Conservation (phyloP, 2,329 filamentous ascomycete species). For the Ophiostoma sp. region DNA sequence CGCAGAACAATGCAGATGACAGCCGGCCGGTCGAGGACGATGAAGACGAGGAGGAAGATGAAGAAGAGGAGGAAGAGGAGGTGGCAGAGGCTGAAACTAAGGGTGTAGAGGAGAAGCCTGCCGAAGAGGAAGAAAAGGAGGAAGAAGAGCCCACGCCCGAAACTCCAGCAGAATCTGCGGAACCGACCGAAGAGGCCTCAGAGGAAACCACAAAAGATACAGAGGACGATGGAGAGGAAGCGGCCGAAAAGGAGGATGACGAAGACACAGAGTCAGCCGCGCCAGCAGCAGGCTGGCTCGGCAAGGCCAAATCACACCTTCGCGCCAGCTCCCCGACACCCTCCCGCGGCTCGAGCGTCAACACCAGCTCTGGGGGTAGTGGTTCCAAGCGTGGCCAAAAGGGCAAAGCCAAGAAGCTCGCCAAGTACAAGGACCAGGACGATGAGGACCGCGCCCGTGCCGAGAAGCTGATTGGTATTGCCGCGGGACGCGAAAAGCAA, state of each 20-base stretch:
- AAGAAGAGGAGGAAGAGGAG: constrained; percentile 34
- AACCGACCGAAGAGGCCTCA: neutral
- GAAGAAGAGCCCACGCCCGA: neutral
- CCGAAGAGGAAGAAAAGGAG: neutral
- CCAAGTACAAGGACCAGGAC: constrained; percentile 93
- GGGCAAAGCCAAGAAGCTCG: constrained; percentile 82
- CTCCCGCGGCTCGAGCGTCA: constrained; percentile 34
- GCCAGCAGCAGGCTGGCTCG: constrained; percentile 26
- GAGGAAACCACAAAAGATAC: neutral
- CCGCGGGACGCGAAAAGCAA: constrained; percentile 64
- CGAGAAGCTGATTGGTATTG: constrained; percentile 81
- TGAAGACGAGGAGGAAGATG: constrained; percentile 30
- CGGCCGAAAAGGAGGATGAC: constrained; percentile 26
- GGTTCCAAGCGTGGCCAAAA: constrained; percentile 69
- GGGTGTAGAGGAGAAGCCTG: neutral
- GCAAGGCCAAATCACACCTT: constrained; percentile 17
- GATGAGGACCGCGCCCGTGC: constrained; percentile 86
- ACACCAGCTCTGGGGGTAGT: constrained; percentile 42
- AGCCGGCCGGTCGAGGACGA: constrained; percentile 12
- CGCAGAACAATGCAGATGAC: constrained; percentile 36
- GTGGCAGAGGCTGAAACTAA: constrained; percentile 27
- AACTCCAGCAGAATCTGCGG: neutral
- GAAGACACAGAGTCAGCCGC: constrained; percentile 27
- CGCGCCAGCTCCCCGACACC: constrained; percentile 27
- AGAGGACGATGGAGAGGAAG: neutral